Evolutionary conservation across 2,329 filamentous ascomycete genomes (phyloP).

Genomic region (Claviceps sp.): DNA sequence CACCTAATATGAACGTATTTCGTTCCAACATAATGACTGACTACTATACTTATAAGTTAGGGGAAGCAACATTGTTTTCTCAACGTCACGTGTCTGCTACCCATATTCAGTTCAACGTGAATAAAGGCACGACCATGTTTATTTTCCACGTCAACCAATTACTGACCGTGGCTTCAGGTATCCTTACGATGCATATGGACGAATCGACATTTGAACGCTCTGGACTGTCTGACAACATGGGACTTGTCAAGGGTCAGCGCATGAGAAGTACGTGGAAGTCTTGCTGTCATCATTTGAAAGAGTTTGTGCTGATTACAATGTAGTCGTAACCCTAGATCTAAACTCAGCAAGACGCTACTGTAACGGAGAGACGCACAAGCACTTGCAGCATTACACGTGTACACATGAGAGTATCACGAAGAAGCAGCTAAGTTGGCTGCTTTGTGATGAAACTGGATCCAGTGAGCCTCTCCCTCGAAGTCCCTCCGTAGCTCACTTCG

Average conservation of each 20-base stretch:
- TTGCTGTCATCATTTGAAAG: background rate
- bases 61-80: constrained; percentile 72
- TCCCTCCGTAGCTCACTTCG: background rate
- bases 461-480: constrained; percentile 10
- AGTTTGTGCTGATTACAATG: background rate
- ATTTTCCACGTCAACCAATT: background rate
- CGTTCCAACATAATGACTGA: background rate
- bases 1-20: background rate
- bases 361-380: background rate
- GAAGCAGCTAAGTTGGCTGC: constrained; percentile 60
- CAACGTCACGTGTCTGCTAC: constrained; percentile 51
- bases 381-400: constrained; percentile 38
- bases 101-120: constrained; percentile 60
- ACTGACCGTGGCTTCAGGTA: constrained; percentile 30
- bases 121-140: constrained; percentile 39
- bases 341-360: constrained; percentile 54
- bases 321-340: constrained; percentile 68
- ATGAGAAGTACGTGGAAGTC: background rate
- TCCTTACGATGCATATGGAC: constrained; percentile 63
- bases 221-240: constrained; percentile 62
- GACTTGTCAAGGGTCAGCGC: constrained; percentile 24
- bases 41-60: constrained; percentile 25
- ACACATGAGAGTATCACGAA: constrained; percentile 68
- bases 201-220: constrained; percentile 71
- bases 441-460: constrained; percentile 43